Percentiles rank a stretch among this genome's conserved stretches.
Conservation (phyloP, 2,329 filamentous ascomycete species). For the Curvularia sp. region DNA sequence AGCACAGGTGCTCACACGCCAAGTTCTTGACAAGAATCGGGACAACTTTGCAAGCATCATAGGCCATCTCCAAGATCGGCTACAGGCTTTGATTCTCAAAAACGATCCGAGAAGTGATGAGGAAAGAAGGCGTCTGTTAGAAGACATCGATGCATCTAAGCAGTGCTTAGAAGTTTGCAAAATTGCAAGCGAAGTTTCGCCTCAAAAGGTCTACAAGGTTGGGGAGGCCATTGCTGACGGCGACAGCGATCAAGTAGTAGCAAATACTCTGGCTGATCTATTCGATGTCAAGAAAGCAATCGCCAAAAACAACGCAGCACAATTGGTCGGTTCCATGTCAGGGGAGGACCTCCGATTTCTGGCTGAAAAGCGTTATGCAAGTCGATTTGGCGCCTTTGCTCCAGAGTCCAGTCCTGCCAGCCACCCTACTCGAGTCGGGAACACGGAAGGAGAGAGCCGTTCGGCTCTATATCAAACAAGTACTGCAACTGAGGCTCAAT, state of each 20-base stretch:
- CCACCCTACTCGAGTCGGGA: not conserved
- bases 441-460: not conserved
- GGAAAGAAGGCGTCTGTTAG: not conserved
- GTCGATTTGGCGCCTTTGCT: not conserved
- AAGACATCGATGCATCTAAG: not conserved
- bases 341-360: not conserved
- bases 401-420: not conserved
- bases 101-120: not conserved
- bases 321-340: not conserved
- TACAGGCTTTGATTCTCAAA: not conserved
- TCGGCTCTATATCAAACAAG: not conserved
- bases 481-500: not conserved
- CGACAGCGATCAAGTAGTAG: not conserved
- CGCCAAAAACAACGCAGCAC: not conserved
- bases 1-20: not conserved
- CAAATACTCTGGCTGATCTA: not conserved
- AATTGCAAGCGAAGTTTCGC: not conserved
- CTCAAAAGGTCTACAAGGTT: not conserved
- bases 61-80: not conserved
- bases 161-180: not conserved
- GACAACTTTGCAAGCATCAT: not conserved
- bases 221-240: not conserved
- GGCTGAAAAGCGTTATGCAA: not conserved
- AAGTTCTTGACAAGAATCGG: not conserved
- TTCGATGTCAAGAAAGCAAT: not conserved